Base-by-base conservation (phyloP, 2,329 filamentous ascomycete genomes). In the Emydomyces testavorans region DNA sequence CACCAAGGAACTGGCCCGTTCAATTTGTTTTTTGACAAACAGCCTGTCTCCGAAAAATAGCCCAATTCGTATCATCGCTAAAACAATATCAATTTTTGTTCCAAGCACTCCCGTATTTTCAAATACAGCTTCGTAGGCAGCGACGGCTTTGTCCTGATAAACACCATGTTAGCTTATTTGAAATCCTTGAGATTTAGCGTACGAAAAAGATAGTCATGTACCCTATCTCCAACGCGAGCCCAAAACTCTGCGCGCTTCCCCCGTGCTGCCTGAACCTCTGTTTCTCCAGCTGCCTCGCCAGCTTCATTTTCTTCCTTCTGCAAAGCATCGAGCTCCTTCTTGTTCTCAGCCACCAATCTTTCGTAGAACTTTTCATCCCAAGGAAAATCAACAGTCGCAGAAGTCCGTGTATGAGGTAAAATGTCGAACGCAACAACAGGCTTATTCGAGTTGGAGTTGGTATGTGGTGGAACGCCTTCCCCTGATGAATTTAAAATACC, bases 21-120 rank as follows among this genome's bases (percentile, higher is more conserved):
- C 88, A 39, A 96, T 78, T 51, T 87, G 85, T 76, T 93, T 94
- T 79, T 94, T 93, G 41, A 94, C 89, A 48, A 92, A 78, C 34
- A 83, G 67, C 69, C 88, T 89, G 69, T 98, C 92, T 56, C 89
- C 88, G 64, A 94, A 98, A 74, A 98, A 98, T 50, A 98, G 77
- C 29, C 85, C 88, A 64, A 95, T 82, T 51, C 92, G 86, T 71
- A 96, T 90, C 71, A 96, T 92, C 57, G 92, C 92, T 49, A 98
- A 82, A 42, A 94, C 87, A 45, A 98, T 75, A 67, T 98, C 92
- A 65, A 98, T 98, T 74, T 95, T 96, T 57, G 85, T 90, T 59
- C 90, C 92, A 52, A 98, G 77, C 58, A 95, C 87, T 54, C 89
- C 85, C n/a, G 88, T 96, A 76, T 95, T 95, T 64, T 96, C 89